These are phyloP conservation scores for Cystobasidium pallidum DNA, from an alignment of 1,284 basidiomycete genomes.

Conservation along the genomic window DNA sequence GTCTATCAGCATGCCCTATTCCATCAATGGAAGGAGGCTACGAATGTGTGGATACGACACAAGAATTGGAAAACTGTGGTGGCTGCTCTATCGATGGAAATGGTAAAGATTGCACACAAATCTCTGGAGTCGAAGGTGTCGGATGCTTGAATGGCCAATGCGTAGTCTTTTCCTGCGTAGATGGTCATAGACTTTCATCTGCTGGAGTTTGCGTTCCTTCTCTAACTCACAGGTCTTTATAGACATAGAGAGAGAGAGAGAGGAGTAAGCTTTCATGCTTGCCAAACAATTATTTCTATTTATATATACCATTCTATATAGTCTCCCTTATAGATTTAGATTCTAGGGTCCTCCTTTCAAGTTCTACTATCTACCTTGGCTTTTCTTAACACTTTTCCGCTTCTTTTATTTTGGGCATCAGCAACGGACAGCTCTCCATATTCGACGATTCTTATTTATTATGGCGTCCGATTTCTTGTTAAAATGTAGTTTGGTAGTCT, in stretches of 20 bases:
- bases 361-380: neutral
- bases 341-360: neutral
- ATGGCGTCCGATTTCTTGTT: too few relatives aligned
- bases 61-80: conserved; percentile 42
- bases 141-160: conserved; percentile 41
- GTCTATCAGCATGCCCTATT: conserved; percentile 39
- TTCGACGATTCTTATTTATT: too few relatives aligned
- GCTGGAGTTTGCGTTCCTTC: conserved; percentile 15
- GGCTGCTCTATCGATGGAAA: conserved; percentile 41
- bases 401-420: too few relatives aligned
- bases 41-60: conserved; percentile 40
- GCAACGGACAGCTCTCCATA: too few relatives aligned
- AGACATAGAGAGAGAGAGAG: too few relatives aligned
- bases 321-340: neutral
- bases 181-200: conserved; percentile 29
- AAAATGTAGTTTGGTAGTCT: neutral
- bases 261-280: too few relatives aligned
- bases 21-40: conserved; percentile 39
- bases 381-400: too few relatives aligned
- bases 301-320: neutral
- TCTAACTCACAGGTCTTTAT: neutral
- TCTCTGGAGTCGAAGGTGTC: conserved; percentile 44
- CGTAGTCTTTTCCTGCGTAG: conserved; percentile 40
- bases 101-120: conserved; percentile 50
- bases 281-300: too few relatives aligned